Conservation (phyloP, 805 yeast genomes). For the Saturnispora silvae region DNA sequence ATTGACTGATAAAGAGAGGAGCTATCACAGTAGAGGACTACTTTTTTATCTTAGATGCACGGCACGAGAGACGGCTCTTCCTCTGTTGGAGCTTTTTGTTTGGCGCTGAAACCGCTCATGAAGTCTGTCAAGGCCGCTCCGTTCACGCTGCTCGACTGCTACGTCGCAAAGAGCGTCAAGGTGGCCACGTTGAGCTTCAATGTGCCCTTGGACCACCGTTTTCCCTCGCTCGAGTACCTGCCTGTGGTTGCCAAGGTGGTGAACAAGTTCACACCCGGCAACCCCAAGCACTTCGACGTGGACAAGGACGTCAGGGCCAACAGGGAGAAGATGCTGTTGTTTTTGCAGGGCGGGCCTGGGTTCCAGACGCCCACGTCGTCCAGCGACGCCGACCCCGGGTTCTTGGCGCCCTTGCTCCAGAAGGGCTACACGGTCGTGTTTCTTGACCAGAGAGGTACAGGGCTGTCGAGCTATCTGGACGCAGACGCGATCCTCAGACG, state of each 20-base stretch:
- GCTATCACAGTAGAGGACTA: no score
- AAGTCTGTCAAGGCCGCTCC: neutral
- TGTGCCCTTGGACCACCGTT: constrained; percentile 22
- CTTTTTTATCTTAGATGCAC: no score
- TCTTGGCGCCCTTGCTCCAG: constrained; percentile 13
- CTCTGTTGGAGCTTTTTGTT: no score
- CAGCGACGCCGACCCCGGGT: constrained; percentile 11
- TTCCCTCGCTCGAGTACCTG: neutral
- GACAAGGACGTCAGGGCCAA: constrained; percentile 19
- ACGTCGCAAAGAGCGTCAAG: constrained; percentile 13
- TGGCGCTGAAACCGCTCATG: no score
- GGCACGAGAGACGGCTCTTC: no score
- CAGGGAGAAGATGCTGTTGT: constrained; percentile 24
- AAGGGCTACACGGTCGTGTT: constrained; percentile 24
- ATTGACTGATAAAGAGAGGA: neutral
- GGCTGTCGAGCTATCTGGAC: constrained; percentile 39
- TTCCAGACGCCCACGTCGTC: constrained; percentile 28
- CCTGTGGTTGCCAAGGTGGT: constrained; percentile 12
- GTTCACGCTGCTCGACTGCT: constrained; percentile 14
- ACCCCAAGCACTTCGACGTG: constrained; percentile 6
- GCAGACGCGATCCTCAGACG: constrained; percentile 16
- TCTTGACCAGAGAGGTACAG: constrained; percentile 56
- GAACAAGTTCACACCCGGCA: constrained; percentile 9
- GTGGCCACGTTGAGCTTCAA: constrained; percentile 16
- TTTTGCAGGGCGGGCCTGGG: constrained; percentile 49